Base-by-base conservation (phyloP, 2,329 filamentous ascomycete species). In the Talaromyces atroroseus region DNA sequence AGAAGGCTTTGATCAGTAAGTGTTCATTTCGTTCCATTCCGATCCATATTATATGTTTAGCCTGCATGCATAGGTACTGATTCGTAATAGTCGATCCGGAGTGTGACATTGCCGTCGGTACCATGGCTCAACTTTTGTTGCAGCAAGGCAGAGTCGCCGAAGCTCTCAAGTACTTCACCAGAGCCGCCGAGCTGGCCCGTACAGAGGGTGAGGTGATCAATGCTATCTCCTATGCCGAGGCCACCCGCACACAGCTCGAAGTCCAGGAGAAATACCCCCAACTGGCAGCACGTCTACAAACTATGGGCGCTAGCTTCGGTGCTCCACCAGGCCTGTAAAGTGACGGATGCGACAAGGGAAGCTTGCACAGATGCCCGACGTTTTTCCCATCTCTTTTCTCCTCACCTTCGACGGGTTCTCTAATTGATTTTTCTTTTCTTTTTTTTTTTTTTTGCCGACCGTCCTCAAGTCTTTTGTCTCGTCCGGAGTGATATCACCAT, bases 121-220 rank as follows among this genome's bases (percentile, higher is more conserved):
- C 94, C 54, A 96, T 99, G 90, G 94, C 94, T 11, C 94, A 99
- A 76, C 84, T 99, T 44, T 86, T 99, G 52, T 83, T 99, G 36
- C 94, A 99, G 74, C 94, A 97, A 79, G 94, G 94, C 74, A 96
- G 96, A 78, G 92, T 99, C 58, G 89, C 88, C 36, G 90, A 96
- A 61, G 94, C 94, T 0, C 85, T 99, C 63, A 90, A 88, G 75
- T 97, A 97, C 80, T 99, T 99, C 71, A 92, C 97, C 80, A 88
- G 90, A 59, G 94, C 94, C 1, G 94, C 92, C 26, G 92, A 97
- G 76, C 85, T 99, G 53, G 92, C 91, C 48, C 82, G 94, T 65
- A 99, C 94, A 34, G 92, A 96, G 68, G 90, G 89, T 59, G 94
- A 99, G 78, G 92, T 97, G 61, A 85, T 97, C 64, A 97, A 97